Base-by-base conservation (phyloP, 78 protist genomes). In the Acrasis kona region DNA sequence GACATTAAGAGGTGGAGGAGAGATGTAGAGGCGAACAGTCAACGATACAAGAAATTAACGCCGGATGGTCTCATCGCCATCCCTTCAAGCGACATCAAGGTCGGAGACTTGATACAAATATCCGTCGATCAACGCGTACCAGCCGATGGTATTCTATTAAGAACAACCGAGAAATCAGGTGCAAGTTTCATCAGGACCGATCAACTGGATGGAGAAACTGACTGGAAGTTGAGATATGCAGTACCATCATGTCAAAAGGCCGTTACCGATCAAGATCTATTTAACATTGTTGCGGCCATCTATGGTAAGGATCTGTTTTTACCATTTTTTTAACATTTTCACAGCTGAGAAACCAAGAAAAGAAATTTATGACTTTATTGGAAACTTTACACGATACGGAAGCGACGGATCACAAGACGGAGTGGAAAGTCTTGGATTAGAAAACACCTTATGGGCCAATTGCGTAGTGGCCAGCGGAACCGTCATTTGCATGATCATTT, bases 181-280 rank as follows among this genome's bases (percentile, higher is more conserved):
- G 82, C 96, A 0, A 75, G 78, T 7, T 94, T 94, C 36, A 76
- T 94, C 30, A 70, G 96, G 35, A 94, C 98, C 1, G 97, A 93
- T 67, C 98, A 94, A 79, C 78, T 94, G 37, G 98, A 94, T 41
- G 98, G 98, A 12, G 98, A 94, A 74, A 92, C 96, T 1, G 98
- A 95, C 77, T 95, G 96, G 96, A 95, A 95, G 67, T 87, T 95
- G 29, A 74, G 91, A 69, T 35, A 85, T 39, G 69, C 88, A 0
- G 72, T 87, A 8, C 10, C 36, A 32, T 72, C 74, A 31, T 79
- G 83, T 8, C 92, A 88, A 84, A 79, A 77, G 31, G 70, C 82
- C 10, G 50, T 42, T 0, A 73, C 38, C 5, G 87, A 88, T 7
- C 79, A 76, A 31, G 69, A 79, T 7, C 41, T 90, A 1, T 6